Percentiles rank a stretch among this genome's conserved stretches.
Conservation (phyloP, 768 basidiomycete species). For the Suillus americanus region DNA sequence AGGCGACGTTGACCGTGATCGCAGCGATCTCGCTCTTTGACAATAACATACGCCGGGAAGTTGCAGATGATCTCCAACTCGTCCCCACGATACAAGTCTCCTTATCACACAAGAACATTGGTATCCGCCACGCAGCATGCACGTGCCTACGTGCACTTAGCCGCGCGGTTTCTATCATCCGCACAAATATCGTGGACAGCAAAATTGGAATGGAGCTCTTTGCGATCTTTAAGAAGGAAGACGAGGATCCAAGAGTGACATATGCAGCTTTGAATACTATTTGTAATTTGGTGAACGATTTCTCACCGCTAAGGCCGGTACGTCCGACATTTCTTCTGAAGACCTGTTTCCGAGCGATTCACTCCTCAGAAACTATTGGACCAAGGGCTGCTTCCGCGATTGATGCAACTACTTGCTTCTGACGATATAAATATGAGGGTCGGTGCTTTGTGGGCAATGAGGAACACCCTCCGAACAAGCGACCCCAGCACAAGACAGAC, state of each 20-base stretch:
- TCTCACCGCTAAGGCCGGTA: conserved; percentile 76
- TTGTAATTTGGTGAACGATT: conserved; percentile 85
- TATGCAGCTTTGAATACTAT: conserved; percentile 71
- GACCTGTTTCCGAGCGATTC: not conserved
- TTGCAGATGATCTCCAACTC: conserved; percentile 61
- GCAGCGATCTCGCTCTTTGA: conserved; percentile 72
- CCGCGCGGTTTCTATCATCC: conserved; percentile 73
- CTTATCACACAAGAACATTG: conserved; percentile 61
- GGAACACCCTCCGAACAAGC: conserved; percentile 76
- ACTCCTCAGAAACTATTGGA: conserved; percentile 52
- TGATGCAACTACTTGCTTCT: conserved; percentile 56
- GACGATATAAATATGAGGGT: conserved; percentile 58
- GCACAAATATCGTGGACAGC: conserved; percentile 83
- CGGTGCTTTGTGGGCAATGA: conserved; percentile 84
- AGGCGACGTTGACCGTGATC: conserved; percentile 75
- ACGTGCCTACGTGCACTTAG: conserved; percentile 82
- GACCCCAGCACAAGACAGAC: conserved; percentile 56
- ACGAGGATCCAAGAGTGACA: conserved; percentile 70
- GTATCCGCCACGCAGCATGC: conserved; percentile 83
- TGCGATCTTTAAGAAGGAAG: conserved; percentile 50
- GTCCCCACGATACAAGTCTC: conserved; percentile 53
- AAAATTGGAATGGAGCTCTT: conserved; percentile 76
- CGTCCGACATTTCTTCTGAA: conserved; percentile 25
- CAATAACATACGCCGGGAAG: conserved; percentile 66
- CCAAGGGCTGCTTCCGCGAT: conserved; percentile 62